Percentiles rank a stretch among this genome's conserved stretches.
Conservation (phyloP, 2,329 filamentous ascomycete genomes). For the Chrysosporium keratinophilum region DNA sequence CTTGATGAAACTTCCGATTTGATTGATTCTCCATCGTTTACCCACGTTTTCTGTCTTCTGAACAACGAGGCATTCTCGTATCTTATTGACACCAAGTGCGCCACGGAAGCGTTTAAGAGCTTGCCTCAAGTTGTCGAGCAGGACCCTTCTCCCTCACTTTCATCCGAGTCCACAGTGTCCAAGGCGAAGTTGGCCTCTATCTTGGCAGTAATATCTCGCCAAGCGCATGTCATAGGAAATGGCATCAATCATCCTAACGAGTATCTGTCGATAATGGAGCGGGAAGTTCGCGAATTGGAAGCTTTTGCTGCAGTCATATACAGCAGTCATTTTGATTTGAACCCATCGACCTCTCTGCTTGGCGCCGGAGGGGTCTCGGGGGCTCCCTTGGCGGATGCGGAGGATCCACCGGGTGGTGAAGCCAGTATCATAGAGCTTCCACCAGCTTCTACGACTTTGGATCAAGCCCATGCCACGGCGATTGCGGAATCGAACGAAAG, state of each 20-base stretch:
- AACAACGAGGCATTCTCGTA: constrained; percentile 80
- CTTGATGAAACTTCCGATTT: constrained; percentile 94
- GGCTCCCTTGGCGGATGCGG: not conserved
- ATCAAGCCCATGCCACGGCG: not conserved
- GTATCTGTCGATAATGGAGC: constrained; percentile 37
- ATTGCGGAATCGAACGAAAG: not conserved
- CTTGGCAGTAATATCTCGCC: constrained; percentile 76
- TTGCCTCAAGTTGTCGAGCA: constrained; percentile 35
- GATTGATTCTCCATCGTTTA: constrained; percentile 85
- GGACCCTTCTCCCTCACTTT: constrained; percentile 36
- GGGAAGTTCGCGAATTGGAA: constrained; percentile 39
- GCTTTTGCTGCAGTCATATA: constrained; percentile 42
- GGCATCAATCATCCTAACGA: constrained; percentile 43
- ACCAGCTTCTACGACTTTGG: not conserved
- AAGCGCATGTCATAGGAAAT: constrained; percentile 80
- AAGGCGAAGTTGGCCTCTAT: constrained; percentile 76
- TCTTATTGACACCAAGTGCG: constrained; percentile 72
- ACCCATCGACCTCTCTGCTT: not conserved
- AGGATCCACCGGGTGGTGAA: constrained; percentile 7
- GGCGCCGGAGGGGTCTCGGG: not conserved
- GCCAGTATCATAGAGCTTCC: constrained; percentile 2
- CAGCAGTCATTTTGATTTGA: constrained; percentile 37
- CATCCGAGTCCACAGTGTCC: constrained; percentile 22
- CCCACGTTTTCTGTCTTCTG: constrained; percentile 71
- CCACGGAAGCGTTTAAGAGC: constrained; percentile 63